Evolutionary conservation across 108 stramenopile genomes (phyloP), one percentile per base, ranked within the genome.

Genomic region (Cyclostephanos invisitatus): DNA sequence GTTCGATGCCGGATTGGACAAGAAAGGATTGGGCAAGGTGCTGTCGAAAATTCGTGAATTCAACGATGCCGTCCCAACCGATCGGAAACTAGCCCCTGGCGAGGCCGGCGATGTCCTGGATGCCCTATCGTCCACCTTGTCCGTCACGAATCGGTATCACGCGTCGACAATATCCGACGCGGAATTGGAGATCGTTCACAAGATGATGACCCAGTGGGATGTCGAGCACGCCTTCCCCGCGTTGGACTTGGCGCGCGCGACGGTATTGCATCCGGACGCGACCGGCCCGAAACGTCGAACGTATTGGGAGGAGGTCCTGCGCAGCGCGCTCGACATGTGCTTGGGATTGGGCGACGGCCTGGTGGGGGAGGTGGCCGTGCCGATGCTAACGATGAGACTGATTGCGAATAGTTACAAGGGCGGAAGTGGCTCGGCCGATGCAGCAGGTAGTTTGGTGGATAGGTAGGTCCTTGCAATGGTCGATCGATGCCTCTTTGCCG

Each of bases 131-230:
- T 63, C 79, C 25, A 91, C 89, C 6, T 47, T 94, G 44, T 68
- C 70, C 27, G 82, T 82, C 27, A 95, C 90, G 18, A 91, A 83
- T 77, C 85, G 89, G 7, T 95, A 95, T 70, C 94, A 95, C 75
- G 82, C 90, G 10, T 82, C 84, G 32, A 81, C 78, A 21, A 75
- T 95, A 22, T 62, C 81, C 0, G 28, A 64, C n/a, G 59, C 47
- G 4, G 90, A 91, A 60, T 63, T 92, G 47, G 28, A 64, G 21
- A 32, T 82, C 2, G 57, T 95, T n/a, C 44, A 38, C 25, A 82
- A 84, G 12, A 90, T 91, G 86, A 49, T 92, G 32, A 38, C 72
- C 17, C 25, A 27, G 18, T 85, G 89, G 78, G 75, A 80, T 25
- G 80, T 72, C 14, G 51, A 65, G 1, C 73, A 85, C 64, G 84